A percentile compares a stretch with the other conserved stretches of the same genome.
Conservation (phyloP, 352 stramenopile genomes). For the Phytopythium mirpurense region DNA sequence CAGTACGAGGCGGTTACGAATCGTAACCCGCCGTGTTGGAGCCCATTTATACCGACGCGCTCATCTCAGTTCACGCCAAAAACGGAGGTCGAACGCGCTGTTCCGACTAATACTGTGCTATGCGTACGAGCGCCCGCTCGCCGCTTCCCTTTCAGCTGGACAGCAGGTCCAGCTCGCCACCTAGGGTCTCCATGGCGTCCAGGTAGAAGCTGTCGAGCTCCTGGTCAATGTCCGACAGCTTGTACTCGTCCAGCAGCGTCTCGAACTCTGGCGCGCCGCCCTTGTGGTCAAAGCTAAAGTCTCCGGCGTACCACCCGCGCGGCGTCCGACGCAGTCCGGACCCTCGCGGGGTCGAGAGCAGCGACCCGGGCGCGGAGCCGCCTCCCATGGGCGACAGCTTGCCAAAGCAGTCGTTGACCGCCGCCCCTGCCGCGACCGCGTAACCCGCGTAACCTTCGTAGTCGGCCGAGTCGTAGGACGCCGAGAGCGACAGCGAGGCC, state of each 20-base stretch:
- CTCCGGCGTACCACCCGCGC: conserved; percentile 11
- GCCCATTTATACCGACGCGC: not conserved
- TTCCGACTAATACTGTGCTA: conserved; percentile 1
- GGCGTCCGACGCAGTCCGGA: conserved; percentile 21
- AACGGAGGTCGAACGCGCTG: not conserved
- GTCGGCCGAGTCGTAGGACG: not conserved
- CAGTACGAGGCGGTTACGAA: not conserved
- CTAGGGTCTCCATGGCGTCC: conserved; percentile 59
- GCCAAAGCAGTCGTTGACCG: conserved; percentile 56
- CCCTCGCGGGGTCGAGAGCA: conserved; percentile 26
- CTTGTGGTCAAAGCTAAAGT: conserved; percentile 38
- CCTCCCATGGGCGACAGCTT: conserved; percentile 24
- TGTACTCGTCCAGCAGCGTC: conserved; percentile 68
- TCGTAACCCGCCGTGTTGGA: no score
- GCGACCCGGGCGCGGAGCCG: conserved; percentile 2
- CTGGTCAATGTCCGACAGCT: conserved; percentile 76
- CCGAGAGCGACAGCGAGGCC: not conserved
- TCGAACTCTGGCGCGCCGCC: conserved; percentile 57
- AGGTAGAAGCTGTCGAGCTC: conserved; percentile 82
- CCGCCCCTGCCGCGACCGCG: conserved; percentile 15
- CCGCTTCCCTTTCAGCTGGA: conserved; percentile 28
- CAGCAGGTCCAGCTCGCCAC: conserved; percentile 53
- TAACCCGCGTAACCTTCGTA: conserved; percentile 1
- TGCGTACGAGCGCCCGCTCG: no score
- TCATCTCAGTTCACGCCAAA: not conserved